Evolutionary conservation across 495 filamentous ascomycete genomes (phyloP).

Genomic region (Penicillium verhagenii): DNA sequence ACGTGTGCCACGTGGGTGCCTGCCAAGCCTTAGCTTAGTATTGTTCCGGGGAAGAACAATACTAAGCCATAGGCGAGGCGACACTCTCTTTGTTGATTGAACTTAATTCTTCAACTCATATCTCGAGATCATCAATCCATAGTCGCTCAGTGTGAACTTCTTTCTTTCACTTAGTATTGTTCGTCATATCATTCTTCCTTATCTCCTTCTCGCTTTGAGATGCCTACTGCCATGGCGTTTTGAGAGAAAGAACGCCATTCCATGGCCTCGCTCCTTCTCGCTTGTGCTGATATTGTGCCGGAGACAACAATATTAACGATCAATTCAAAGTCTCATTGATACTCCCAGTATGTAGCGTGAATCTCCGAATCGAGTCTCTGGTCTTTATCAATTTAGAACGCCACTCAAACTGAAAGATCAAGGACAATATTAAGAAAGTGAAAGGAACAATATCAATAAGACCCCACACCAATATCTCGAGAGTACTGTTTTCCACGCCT

Average conservation of each 20-base stretch:
- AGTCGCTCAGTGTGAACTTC: background rate
- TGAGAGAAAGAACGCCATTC: background rate
- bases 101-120: background rate
- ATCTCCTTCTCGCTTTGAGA: background rate
- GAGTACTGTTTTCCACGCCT: background rate
- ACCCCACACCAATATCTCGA: background rate
- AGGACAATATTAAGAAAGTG: slow-evolving; percentile 21
- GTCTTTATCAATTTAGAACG: background rate
- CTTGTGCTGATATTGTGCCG: background rate
- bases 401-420: background rate
- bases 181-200: background rate
- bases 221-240: background rate
- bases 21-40: background rate
- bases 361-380: background rate
- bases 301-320: background rate
- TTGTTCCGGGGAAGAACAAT: background rate
- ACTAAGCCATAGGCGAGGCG: background rate
- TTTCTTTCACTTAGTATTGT: background rate
- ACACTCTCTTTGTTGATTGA: background rate
- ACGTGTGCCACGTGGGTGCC: background rate
- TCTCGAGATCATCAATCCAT: background rate
- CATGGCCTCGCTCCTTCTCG: background rate
- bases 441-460: no score
- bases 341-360: background rate
- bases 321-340: background rate